A percentile compares a stretch with the other conserved stretches of the same genome.
These are phyloP conservation scores for Salix brachista DNA, from an alignment of 345 rosid genomes.

Conservation along the genomic window DNA sequence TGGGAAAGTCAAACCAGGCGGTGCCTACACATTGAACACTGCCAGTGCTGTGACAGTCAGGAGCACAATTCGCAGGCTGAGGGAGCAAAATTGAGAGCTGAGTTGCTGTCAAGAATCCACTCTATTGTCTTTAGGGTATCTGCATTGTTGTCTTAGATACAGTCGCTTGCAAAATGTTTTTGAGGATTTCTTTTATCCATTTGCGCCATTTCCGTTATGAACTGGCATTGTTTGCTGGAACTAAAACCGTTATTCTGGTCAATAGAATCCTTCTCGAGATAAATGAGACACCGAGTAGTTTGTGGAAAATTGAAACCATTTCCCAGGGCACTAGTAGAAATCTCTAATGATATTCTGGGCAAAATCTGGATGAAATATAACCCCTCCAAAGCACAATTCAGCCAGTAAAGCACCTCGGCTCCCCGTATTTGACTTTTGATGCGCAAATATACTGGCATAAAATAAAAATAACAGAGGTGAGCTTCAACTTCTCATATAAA, in stretches of 20 bases:
- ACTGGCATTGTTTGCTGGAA: not conserved
- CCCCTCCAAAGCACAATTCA: not conserved
- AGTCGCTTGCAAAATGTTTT: conserved; percentile 1
- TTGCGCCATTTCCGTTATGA: not conserved
- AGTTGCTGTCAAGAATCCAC: not conserved
- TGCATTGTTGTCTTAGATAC: not conserved
- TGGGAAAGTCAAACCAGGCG: conserved; percentile 34
- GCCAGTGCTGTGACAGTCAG: conserved; percentile 74
- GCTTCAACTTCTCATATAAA: not conserved
- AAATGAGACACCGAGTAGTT: not conserved
- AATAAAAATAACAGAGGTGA: too few relatives aligned
- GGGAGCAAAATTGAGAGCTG: conserved; percentile 69
- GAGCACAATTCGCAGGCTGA: conserved; percentile 64
- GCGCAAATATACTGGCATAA: too few relatives aligned
- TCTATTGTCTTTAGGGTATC: not conserved
- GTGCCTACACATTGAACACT: conserved; percentile 41
- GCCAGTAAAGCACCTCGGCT: not conserved
- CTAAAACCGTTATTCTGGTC: too few relatives aligned
- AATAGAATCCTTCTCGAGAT: not conserved
- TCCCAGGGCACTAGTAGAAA: not conserved
- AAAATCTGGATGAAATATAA: not conserved
- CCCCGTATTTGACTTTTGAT: too few relatives aligned
- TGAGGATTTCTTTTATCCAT: conserved; percentile 6
- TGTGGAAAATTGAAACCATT: not conserved
- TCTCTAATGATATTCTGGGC: not conserved